phyloP scores from a whole-genome alignment of 306 rosid species.

The Vicia sativa region DNA sequence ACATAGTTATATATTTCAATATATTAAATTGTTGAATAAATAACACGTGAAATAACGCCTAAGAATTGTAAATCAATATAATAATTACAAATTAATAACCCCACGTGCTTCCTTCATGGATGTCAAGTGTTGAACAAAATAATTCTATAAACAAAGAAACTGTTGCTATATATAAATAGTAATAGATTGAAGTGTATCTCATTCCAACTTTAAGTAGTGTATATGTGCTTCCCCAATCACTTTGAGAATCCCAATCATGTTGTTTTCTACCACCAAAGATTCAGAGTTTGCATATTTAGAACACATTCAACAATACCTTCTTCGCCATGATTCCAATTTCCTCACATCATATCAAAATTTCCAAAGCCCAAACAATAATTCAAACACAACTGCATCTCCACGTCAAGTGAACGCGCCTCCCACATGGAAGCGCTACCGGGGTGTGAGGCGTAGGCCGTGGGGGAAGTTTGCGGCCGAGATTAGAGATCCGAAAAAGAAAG shows the following conservation, averaged over 20 bases:
- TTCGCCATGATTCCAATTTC: conserved; percentile 10
- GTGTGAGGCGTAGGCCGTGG: conserved; percentile 72
- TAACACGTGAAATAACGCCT: too few species aligned
- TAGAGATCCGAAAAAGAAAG: conserved; percentile 49
- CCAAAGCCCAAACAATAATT: neutral
- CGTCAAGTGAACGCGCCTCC: conserved; percentile 10
- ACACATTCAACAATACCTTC: conserved; percentile 36
- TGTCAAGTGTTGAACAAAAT: neutral
- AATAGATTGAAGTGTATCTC: neutral
- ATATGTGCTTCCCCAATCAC: neutral
- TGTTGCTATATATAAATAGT: conserved; percentile 11
- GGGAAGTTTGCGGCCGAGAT: conserved; percentile 68
- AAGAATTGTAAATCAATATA: neutral
- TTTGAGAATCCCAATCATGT: neutral
- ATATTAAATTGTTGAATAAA: too few species aligned
- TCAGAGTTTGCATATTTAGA: conserved; percentile 21
- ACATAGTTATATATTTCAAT: too few species aligned
- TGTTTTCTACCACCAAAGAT: conserved; percentile 28
- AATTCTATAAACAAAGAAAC: neutral
- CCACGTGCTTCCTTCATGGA: neutral
- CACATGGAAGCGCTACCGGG: conserved; percentile 47
- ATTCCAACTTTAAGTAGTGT: neutral
- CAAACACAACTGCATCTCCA: neutral
- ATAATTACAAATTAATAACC: neutral
- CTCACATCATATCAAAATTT: neutral